These are phyloP conservation scores for Apophysomyces ossiformis DNA, from an alignment of 371 early-diverging fungal species.

Conservation along the genomic window DNA sequence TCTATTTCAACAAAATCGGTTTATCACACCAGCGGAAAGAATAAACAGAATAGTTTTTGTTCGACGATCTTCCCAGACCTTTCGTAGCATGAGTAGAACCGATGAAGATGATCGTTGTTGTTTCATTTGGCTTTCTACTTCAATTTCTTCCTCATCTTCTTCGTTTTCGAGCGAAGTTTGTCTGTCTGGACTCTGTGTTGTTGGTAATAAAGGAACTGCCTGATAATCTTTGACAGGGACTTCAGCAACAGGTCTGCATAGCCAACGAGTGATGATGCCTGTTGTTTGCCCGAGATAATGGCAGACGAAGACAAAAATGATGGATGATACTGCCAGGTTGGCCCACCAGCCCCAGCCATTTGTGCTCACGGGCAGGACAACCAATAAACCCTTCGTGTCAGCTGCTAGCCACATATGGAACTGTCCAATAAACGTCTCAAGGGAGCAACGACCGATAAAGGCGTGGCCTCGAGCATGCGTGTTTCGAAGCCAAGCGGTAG, in stretches of 20 bases:
- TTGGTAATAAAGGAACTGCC: conserved; percentile 34
- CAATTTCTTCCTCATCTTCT: background rate
- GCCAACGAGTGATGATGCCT: conserved; percentile 47
- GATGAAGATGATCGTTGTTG: conserved; percentile 7
- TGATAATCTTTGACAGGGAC: conserved; percentile 19
- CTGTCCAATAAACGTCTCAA: conserved; percentile 83
- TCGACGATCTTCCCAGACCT: conserved; percentile 23
- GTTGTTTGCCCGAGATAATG: conserved; percentile 58
- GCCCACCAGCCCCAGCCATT: conserved; percentile 61
- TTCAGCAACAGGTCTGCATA: conserved; percentile 23
- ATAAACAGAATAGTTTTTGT: conserved; percentile 25
- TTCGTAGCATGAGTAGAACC: background rate
- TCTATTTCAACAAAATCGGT: conserved; percentile 28
- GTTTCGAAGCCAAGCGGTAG: conserved; percentile 51
- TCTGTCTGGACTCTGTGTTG: conserved; percentile 18
- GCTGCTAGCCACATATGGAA: conserved; percentile 81
- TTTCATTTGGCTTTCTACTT: conserved; percentile 17
- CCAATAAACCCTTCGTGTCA: conserved; percentile 72
- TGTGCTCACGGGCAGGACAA: conserved; percentile 27
- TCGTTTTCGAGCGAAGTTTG: conserved; percentile 4
- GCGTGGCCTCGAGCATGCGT: conserved; percentile 57
- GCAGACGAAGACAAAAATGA: conserved; percentile 63
- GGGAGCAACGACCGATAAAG: conserved; percentile 67
- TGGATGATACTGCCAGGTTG: conserved; percentile 53
- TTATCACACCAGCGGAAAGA: conserved; percentile 21